phyloP scores from a whole-genome alignment of 805 yeast genomes.

The Kregervanrija fluxuum region DNA sequence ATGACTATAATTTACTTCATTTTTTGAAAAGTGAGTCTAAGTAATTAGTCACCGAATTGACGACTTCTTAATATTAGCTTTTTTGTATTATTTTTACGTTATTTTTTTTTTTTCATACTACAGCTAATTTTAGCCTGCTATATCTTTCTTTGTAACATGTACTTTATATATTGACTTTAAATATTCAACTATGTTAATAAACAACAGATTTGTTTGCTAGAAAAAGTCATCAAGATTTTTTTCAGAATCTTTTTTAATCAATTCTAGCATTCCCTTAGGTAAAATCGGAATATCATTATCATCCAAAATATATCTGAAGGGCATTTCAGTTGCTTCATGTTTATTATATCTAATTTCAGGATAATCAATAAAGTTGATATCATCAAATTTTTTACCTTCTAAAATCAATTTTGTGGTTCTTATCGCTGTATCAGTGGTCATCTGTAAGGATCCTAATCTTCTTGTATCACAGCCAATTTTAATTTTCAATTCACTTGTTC shows the following conservation, averaged over 20 bases:
- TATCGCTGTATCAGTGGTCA: constrained; percentile 97
- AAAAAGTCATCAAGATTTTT: constrained; percentile 71
- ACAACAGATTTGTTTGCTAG: constrained; percentile 6
- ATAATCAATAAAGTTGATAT: constrained; percentile 80
- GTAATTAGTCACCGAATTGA: too few relatives aligned
- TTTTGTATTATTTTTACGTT: background rate
- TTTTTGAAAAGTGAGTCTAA: background rate
- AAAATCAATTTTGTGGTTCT: constrained; percentile 81
- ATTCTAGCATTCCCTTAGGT: constrained; percentile 85
- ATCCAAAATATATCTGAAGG: constrained; percentile 81
- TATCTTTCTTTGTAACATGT: too few relatives aligned
- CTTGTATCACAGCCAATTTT: constrained; percentile 84
- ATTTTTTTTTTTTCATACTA: too few relatives aligned
- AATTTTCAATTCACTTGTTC: constrained; percentile 80
- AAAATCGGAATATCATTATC: constrained; percentile 63
- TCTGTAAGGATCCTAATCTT: constrained; percentile 80
- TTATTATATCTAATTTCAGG: constrained; percentile 88
- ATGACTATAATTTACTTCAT: background rate
- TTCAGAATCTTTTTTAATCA: constrained; percentile 80
- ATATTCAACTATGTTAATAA: too few relatives aligned
- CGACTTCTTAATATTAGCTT: too few relatives aligned
- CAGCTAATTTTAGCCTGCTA: too few relatives aligned
- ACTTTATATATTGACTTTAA: too few relatives aligned
- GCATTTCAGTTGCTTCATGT: constrained; percentile 95
- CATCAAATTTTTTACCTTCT: constrained; percentile 54